Base-by-base conservation (phyloP, 495 filamentous ascomycete genomes). In the Xylona heveae region DNA sequence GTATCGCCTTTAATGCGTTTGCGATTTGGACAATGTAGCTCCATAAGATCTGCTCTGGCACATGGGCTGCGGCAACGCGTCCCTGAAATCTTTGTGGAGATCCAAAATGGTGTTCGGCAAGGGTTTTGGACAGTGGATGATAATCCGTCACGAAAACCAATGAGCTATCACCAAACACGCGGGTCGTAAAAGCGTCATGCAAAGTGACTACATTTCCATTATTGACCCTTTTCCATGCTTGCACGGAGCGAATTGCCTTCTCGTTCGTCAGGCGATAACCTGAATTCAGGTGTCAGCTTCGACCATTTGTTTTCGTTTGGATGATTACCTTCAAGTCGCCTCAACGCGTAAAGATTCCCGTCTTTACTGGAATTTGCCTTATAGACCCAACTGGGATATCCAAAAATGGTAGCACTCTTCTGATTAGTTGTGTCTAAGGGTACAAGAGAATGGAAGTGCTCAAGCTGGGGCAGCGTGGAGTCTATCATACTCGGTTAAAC, bases 111-210 rank as follows among this genome's bases (percentile, higher is more conserved):
- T 80, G 68, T 44, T 95, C 85, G 20, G 71, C 69, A 9, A 97
- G 61, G 2, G 88, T 92, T 52, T 88, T 90, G 17, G 85, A 77
- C 15, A 82, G 55, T 1, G 88, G 90, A 45, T 90, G 78, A 45
- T 85, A 97, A 48, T 90, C 79, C 36, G 78, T 90, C 21, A 90
- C 82, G 47, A 95, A 78, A 37, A 97, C 75, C 33, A 97, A 62
- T 10, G 90, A 95, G 50, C 76, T 90, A 44, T 95, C 90, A 37
- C 82, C 78, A 53, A 95, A 97, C 28, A 72, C 74, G 24, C 80
- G 61, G 25, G 79, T 93, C 5, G 88, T 95, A 48, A 95, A 95
- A 2, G 79, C 80, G 53, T 93, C 79, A 44, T 91, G 75, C 7
- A 92, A 65, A 2, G 72, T 76, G 12, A 95, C 85, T 17, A 95